Evolutionary conservation across 164 flowering plant genomes (phyloP).

Genomic region (Amborella trichopoda): DNA sequence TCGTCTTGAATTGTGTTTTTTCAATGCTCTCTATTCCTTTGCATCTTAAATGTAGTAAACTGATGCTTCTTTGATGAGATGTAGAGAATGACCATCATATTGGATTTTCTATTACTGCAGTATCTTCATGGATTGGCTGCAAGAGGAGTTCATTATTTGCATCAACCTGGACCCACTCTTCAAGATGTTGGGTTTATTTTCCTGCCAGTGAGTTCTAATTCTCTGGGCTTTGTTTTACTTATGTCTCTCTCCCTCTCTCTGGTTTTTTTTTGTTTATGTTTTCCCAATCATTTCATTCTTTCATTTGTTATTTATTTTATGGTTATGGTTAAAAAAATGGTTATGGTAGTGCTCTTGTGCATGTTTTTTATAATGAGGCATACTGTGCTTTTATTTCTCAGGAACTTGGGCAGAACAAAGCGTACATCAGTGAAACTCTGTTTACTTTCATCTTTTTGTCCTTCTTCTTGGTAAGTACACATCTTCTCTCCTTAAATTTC

Average conservation of each 20-base stretch:
- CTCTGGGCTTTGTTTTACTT: background rate
- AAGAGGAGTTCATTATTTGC: constrained; percentile 91
- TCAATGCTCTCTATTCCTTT: too few relatives aligned
- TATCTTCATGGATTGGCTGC: constrained; percentile 98
- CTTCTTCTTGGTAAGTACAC: constrained; percentile 73
- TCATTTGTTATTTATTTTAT: background rate
- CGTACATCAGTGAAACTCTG: constrained; percentile 83
- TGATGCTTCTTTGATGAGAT: too few relatives aligned
- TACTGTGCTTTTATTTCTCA: constrained; percentile 11
- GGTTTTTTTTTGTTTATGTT: background rate
- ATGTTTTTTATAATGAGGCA: too few relatives aligned
- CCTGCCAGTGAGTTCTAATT: constrained; percentile 52
- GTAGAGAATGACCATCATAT: too few relatives aligned
- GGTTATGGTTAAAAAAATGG: background rate
- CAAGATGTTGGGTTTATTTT: constrained; percentile 86
- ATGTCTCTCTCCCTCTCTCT: constrained; percentile 1
- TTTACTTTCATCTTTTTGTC: constrained; percentile 69
- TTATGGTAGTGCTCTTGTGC: too few relatives aligned
- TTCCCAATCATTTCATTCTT: background rate
- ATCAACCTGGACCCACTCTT: constrained; percentile 89
- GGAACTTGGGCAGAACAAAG: constrained; percentile 91
- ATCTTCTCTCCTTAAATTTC: too few relatives aligned
- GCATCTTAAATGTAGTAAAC: too few relatives aligned
- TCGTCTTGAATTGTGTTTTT: too few relatives aligned
- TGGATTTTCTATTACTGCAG: too few relatives aligned